Percentiles rank a stretch among this genome's conserved stretches.
phyloP scores from a whole-genome alignment of 176 grass and related monocot species.

The Bolboschoenus planiculmis region DNA sequence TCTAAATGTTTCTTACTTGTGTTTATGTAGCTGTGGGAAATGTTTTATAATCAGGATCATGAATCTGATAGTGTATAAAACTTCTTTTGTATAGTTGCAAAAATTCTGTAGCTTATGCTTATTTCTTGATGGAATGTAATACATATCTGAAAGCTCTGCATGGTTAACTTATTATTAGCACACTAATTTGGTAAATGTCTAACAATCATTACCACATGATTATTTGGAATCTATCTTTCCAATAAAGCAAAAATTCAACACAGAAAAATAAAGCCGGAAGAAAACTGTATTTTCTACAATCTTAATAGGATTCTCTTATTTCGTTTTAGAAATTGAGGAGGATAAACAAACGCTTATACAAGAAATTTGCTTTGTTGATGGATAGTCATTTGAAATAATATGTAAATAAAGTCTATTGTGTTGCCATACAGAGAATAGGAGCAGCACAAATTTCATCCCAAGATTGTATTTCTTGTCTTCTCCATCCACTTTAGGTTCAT shows the following conservation, averaged over 20 bases:
- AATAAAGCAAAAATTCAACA: not conserved
- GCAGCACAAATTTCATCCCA: not conserved
- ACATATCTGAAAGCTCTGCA: not conserved
- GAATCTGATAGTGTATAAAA: constrained; percentile 1
- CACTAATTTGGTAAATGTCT: not conserved
- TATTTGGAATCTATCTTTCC: not conserved
- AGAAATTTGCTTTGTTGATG: not conserved
- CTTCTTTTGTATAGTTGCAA: not conserved
- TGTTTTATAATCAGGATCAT: not conserved
- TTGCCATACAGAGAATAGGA: not conserved
- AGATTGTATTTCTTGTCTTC: not conserved
- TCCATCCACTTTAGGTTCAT: not conserved
- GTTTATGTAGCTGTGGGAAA: not conserved
- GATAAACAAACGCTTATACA: not conserved
- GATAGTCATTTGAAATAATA: not conserved
- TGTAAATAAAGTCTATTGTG: not conserved
- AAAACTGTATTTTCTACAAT: not conserved
- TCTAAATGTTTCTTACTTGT: not conserved
- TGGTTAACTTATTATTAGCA: not conserved
- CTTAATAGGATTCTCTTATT: not conserved
- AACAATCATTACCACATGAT: not conserved
- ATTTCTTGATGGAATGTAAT: not conserved
- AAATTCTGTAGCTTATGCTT: not conserved
- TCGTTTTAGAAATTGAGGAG: not conserved
- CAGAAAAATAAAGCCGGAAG: not conserved